These are phyloP conservation scores for Malassezia globosa DNA, from an alignment of 1,284 basidiomycete genomes.

Conservation along the genomic window DNA sequence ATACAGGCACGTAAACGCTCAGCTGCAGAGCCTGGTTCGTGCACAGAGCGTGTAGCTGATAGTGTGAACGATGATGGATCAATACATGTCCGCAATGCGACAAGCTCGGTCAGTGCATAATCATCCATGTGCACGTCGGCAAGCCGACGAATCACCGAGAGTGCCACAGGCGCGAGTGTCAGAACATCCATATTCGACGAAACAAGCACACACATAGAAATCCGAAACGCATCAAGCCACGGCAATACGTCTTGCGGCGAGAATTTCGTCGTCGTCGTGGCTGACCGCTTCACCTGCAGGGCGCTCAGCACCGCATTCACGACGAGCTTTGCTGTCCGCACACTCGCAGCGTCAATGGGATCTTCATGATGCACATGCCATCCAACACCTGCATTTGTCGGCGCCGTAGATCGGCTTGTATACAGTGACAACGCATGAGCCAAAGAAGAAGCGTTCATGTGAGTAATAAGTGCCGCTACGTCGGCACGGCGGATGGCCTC, in stretches of 20 bases:
- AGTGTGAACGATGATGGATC: not conserved
- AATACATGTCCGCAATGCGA: not conserved
- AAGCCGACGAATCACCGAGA: conserved; percentile 8
- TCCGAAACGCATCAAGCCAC: conserved; percentile 7
- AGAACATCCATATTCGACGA: not conserved
- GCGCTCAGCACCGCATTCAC: conserved; percentile 22
- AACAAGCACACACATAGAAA: conserved; percentile 7
- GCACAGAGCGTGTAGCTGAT: not conserved
- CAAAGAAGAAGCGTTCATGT: not conserved
- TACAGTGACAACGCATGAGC: conserved; percentile 10
- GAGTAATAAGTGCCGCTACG: conserved; percentile 8
- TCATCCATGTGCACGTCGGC: not conserved
- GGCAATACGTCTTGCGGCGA: not conserved
- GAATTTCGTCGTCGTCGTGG: not conserved
- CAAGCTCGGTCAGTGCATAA: conserved; percentile 13
- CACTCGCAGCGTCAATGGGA: not conserved
- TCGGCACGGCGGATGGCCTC: conserved; percentile 1
- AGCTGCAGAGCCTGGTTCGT: not conserved
- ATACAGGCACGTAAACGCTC: not conserved
- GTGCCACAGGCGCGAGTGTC: conserved; percentile 2
- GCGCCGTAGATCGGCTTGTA: conserved; percentile 5
- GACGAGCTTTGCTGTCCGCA: conserved; percentile 27
- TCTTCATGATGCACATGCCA: not conserved
- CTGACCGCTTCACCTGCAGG: not conserved
- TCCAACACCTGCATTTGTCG: conserved; percentile 3